phyloP scores from a whole-genome alignment of 169 alveolate species.

The Cyclospora cayetanensis region DNA sequence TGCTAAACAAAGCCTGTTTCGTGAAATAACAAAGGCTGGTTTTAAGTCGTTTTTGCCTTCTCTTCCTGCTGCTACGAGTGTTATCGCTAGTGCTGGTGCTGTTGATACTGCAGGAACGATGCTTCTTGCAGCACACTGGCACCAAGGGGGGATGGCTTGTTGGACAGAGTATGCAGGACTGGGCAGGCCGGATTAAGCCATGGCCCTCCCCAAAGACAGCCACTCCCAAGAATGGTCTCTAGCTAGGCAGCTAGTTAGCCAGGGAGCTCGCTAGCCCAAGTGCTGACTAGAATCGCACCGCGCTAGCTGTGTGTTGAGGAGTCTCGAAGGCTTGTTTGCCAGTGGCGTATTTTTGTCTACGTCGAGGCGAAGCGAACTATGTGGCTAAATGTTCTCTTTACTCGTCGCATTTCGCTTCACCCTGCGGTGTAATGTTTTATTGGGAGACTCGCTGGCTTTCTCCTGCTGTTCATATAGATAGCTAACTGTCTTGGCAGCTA shows the following conservation, averaged over 20 bases:
- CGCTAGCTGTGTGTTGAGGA: no score
- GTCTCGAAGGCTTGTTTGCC: no score
- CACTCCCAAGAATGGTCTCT: no score
- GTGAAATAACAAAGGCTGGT: neutral
- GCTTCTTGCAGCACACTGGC: constrained; percentile 7
- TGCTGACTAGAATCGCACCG: neutral
- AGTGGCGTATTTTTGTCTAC: no score
- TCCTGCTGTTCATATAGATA: no score
- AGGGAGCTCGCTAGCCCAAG: neutral
- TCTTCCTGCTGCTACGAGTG: neutral
- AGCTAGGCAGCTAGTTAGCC: neutral
- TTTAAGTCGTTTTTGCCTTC: neutral
- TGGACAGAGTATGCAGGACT: neutral
- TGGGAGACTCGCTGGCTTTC: no score
- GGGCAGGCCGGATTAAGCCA: neutral
- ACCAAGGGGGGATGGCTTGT: neutral
- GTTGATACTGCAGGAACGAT: neutral
- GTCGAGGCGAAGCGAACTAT: no score
- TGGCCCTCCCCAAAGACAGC: neutral
- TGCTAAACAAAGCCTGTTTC: neutral
- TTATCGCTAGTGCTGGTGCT: no score
- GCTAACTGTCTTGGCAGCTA: no score
- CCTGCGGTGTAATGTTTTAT: no score
- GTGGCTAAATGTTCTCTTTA: no score
- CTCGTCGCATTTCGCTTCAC: no score